Percentiles rank a stretch among this genome's conserved stretches.
These are phyloP conservation scores for Trametes villosa DNA, from an alignment of 768 basidiomycete genomes.

Conservation along the genomic window DNA sequence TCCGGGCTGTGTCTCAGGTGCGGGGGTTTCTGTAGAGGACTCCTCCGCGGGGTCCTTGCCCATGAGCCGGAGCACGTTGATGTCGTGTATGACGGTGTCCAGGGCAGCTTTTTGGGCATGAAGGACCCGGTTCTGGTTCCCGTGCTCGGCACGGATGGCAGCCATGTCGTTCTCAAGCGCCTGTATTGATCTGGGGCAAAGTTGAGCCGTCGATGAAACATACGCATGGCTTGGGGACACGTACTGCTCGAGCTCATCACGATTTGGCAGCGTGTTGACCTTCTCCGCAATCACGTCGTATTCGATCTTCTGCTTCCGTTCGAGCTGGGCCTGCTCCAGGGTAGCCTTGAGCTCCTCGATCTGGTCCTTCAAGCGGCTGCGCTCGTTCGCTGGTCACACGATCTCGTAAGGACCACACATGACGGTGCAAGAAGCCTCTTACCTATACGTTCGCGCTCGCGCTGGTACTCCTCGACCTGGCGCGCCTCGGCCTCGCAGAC, in stretches of 20 bases:
- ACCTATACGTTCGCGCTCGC: constrained; percentile 76
- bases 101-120: constrained; percentile 70
- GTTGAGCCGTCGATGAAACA: too few species aligned
- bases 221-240: constrained; percentile 37
- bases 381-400: constrained; percentile 63
- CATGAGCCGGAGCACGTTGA: constrained; percentile 63
- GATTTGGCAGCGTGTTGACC: constrained; percentile 74
- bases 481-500: constrained; percentile 85
- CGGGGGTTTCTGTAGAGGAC: constrained; percentile 55
- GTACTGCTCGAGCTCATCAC: constrained; percentile 79
- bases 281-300: constrained; percentile 86
- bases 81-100: constrained; percentile 64
- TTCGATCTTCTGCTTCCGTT: constrained; percentile 80
- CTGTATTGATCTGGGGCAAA: constrained; percentile 58
- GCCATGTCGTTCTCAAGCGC: constrained; percentile 79
- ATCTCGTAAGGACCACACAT: constrained; percentile 10
- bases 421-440: constrained; percentile 31
- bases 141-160: constrained; percentile 74
- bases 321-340: constrained; percentile 78
- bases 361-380: constrained; percentile 64
- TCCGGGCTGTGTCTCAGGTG: constrained; percentile 41
- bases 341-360: constrained; percentile 79
- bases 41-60: constrained; percentile 56
- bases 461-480: constrained; percentile 84
- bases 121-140: constrained; percentile 68